These are phyloP conservation scores for Fusarium dlaminii DNA, from an alignment of 2,329 filamentous ascomycete genomes.

Conservation along the genomic window DNA sequence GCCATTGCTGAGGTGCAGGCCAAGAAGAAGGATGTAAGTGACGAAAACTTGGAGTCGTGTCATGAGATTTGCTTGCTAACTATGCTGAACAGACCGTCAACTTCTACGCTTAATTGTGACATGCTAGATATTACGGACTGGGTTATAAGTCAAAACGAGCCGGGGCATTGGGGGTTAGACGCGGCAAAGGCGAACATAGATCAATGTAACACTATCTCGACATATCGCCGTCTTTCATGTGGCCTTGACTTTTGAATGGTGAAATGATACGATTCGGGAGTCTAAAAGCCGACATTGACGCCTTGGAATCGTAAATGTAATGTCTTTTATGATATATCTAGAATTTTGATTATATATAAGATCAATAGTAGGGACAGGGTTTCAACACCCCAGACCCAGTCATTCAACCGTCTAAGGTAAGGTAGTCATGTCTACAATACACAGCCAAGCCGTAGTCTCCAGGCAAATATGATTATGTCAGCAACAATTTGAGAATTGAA, in stretches of 20 bases:
- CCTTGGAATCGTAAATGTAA: background rate
- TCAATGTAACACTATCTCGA: constrained; percentile 42
- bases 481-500: background rate
- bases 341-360: background rate
- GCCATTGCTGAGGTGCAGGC: constrained; percentile 95
- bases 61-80: constrained; percentile 19
- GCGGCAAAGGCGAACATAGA: constrained; percentile 36
- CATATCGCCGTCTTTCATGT: constrained; percentile 1
- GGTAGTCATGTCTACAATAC: background rate
- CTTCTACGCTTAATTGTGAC: constrained; percentile 58
- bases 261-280: background rate
- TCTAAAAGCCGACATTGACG: background rate
- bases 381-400: background rate
- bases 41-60: background rate
- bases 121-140: constrained; percentile 16
- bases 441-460: background rate
- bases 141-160: constrained; percentile 16
- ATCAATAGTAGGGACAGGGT: background rate
- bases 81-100: constrained; percentile 60
- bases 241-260: background rate
- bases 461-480: background rate
- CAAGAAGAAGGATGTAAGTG: constrained; percentile 88
- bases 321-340: background rate
- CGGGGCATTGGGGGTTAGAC: constrained; percentile 33
- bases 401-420: background rate